Conservation (phyloP, 225 moss, liverwort and hornwort genomes). For the Straminergon stramineum region DNA sequence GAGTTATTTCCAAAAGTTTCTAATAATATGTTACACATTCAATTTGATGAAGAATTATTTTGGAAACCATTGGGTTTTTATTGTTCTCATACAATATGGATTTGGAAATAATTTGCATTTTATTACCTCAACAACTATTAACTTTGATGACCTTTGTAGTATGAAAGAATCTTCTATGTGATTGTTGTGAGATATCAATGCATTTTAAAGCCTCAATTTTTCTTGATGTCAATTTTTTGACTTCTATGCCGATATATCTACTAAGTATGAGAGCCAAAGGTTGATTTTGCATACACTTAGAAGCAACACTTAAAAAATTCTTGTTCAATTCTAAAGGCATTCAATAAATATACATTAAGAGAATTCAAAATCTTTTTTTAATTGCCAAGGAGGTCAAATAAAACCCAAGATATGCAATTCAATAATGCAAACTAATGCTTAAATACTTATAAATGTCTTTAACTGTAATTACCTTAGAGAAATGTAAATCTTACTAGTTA, state of each 20-base stretch:
- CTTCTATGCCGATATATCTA: fast-evolving
- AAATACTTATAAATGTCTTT: too few species aligned
- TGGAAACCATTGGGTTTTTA: not conserved
- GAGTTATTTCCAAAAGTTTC: fast-evolving
- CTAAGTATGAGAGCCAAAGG: not conserved
- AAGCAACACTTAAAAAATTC: not conserved
- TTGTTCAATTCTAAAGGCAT: too few species aligned
- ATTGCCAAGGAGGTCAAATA: not conserved
- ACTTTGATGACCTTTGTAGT: fast-evolving
- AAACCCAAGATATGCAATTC: not conserved
- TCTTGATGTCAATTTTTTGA: not conserved
- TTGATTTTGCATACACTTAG: not conserved
- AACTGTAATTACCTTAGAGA: too few species aligned
- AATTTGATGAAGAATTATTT: not conserved
- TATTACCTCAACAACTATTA: not conserved
- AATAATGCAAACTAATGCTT: too few species aligned
- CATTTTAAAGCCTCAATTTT: not conserved
- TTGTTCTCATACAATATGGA: fast-evolving
- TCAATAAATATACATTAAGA: not conserved
- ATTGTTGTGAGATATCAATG: not conserved
- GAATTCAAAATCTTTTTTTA: not conserved
- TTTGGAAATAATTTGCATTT: not conserved
- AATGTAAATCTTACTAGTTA: too few species aligned
- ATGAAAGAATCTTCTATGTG: not conserved
- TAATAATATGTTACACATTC: not conserved